phyloP scores from a whole-genome alignment of 2,329 filamentous ascomycete species.

The Aspergillus fijiensis region DNA sequence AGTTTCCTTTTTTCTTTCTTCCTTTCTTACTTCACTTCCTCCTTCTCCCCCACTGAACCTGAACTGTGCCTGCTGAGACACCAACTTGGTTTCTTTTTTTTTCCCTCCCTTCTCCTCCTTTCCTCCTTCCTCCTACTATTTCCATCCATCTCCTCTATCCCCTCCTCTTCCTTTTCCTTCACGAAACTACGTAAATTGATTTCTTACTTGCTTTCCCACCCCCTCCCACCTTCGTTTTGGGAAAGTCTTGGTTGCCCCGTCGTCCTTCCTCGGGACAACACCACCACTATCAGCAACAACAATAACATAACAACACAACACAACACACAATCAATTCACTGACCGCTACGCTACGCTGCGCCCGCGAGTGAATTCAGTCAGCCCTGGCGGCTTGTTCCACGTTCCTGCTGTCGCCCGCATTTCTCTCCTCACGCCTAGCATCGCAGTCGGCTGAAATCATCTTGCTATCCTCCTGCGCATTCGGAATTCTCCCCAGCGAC shows the following conservation, averaged over 20 bases:
- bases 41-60: background rate
- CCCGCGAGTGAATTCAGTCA: conserved; percentile 19
- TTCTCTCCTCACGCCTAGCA: conserved; percentile 15
- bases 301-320: background rate
- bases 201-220: conserved; percentile 3
- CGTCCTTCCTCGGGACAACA: conserved; percentile 1
- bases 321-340: background rate
- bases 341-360: conserved; percentile 2
- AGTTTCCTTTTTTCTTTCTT: conserved; percentile 1
- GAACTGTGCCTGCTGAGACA: too few species aligned
- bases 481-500: conserved; percentile 4
- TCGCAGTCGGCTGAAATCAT: background rate
- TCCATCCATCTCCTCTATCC: background rate
- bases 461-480: conserved; percentile 15
- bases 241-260: conserved; percentile 3
- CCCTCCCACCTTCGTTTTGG: conserved; percentile 17
- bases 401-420: conserved; percentile 22
- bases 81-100: background rate
- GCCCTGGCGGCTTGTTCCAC: conserved; percentile 28
- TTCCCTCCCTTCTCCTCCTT: background rate
- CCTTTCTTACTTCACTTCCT: background rate
- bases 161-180: background rate
- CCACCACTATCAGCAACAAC: conserved; percentile 1
- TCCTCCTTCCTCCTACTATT: background rate
- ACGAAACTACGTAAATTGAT: background rate